phyloP scores from a whole-genome alignment of 129 eudicot species.

The Logfia minima region DNA sequence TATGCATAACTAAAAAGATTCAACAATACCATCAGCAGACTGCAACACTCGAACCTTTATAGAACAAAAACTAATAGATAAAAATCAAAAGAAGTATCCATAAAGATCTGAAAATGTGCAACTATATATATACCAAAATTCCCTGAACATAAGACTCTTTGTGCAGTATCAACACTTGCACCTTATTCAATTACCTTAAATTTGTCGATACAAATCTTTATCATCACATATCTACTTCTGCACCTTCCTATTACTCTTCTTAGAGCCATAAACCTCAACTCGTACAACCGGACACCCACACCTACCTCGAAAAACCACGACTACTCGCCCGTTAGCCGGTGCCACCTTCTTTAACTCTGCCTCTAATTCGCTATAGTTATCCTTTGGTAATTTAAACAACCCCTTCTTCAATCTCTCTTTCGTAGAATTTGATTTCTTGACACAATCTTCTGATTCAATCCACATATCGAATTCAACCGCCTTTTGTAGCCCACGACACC shows the following conservation, averaged over 20 bases:
- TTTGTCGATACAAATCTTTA: background rate
- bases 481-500: slow-evolving; percentile 72
- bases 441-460: slow-evolving; percentile 63
- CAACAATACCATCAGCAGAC: slow-evolving; percentile 1
- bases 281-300: slow-evolving; percentile 88
- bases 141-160: background rate
- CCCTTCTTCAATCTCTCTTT: slow-evolving; percentile 81
- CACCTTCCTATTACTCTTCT: slow-evolving; percentile 47
- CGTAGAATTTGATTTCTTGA: slow-evolving; percentile 44
- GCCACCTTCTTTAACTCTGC: slow-evolving; percentile 92
- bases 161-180: slow-evolving; percentile 5
- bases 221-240: slow-evolving; percentile 58
- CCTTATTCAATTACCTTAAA: slow-evolving; percentile 4
- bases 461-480: slow-evolving; percentile 83
- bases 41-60: background rate
- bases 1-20: background rate
- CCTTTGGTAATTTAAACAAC: slow-evolving; percentile 56
- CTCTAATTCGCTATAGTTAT: slow-evolving; percentile 59
- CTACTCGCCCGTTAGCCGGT: slow-evolving; percentile 79
- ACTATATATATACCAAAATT: slow-evolving; percentile 1
- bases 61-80: background rate
- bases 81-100: background rate
- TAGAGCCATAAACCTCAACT: slow-evolving; percentile 75
- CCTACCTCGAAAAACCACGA: slow-evolving; percentile 62
- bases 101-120: background rate